Percentiles rank a stretch among this genome's conserved stretches.
These are phyloP conservation scores for Ceratocystis colombiana DNA, from an alignment of 2,329 filamentous ascomycete genomes.

Conservation along the genomic window DNA sequence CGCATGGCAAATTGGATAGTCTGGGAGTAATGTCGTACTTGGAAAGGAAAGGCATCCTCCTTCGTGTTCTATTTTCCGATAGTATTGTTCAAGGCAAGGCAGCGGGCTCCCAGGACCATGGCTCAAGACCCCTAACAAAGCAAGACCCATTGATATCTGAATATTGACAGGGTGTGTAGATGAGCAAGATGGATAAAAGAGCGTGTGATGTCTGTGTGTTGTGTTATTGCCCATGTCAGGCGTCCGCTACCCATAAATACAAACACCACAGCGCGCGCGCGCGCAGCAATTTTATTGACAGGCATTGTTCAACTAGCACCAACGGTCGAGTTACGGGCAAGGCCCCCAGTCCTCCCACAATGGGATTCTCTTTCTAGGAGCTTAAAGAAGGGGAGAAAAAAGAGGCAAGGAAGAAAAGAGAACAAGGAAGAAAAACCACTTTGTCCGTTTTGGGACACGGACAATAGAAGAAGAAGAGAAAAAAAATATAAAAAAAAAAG, in stretches of 20 bases:
- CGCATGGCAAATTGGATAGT: not conserved
- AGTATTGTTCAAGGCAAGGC: not conserved
- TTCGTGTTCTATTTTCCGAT: not conserved
- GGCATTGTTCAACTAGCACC: conserved; percentile 3
- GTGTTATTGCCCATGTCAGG: not conserved
- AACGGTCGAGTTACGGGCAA: not conserved
- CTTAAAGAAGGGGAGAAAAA: not conserved
- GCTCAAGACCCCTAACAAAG: not conserved
- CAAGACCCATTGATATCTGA: too few species aligned
- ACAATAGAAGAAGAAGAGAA: not conserved
- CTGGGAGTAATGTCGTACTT: conserved; percentile 1
- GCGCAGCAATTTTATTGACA: not conserved
- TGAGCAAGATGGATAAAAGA: not conserved
- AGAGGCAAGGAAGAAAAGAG: not conserved
- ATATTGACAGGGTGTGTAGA: not conserved
- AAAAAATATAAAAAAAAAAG: not conserved
- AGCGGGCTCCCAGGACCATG: not conserved
- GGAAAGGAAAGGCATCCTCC: not conserved
- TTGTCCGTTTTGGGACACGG: conserved; percentile 5
- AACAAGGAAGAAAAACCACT: conserved; percentile 4
- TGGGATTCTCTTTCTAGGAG: not conserved
- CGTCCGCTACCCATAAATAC: not conserved
- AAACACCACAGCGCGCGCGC: not conserved
- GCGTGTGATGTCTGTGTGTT: not conserved
- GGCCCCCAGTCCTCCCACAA: not conserved